Evolutionary conservation across 345 rosid species (phyloP).

Genomic region (Punica granatum): DNA sequence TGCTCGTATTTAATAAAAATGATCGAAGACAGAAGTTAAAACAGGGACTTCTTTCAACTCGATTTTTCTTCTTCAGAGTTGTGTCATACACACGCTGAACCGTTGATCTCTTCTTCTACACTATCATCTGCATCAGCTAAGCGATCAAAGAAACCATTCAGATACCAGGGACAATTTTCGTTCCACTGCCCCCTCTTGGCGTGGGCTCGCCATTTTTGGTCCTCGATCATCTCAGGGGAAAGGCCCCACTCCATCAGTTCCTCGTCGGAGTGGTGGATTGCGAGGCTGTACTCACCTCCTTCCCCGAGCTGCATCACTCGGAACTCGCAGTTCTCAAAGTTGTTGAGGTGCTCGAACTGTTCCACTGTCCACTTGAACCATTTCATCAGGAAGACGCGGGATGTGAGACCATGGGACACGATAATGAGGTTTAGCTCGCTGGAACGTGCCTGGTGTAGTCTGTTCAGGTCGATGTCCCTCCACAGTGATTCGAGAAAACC

Average conservation of each 20-base stretch:
- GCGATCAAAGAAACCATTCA: slow-evolving; percentile 54
- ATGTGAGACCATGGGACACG: slow-evolving; percentile 69
- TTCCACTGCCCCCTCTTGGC: slow-evolving; percentile 64
- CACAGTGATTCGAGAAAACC: slow-evolving; percentile 93
- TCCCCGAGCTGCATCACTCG: slow-evolving; percentile 78
- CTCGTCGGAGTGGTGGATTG: slow-evolving; percentile 70
- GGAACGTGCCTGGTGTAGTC: slow-evolving; percentile 49
- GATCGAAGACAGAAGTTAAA: no score
- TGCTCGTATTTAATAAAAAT: no score
- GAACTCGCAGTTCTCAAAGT: slow-evolving; percentile 61
- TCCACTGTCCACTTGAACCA: slow-evolving; percentile 98
- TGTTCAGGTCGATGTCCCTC: slow-evolving; percentile 91
- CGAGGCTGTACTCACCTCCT: slow-evolving; percentile 85
- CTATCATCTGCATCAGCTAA: slow-evolving; percentile 29
- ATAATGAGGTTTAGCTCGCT: slow-evolving; percentile 79
- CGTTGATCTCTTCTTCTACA: slow-evolving; percentile 10
- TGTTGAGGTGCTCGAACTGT: slow-evolving; percentile 72
- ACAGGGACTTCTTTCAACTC: no score
- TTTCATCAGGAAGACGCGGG: slow-evolving; percentile 90
- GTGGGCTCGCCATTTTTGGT: slow-evolving; percentile 67
- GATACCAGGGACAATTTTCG: slow-evolving; percentile 62
- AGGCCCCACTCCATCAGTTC: slow-evolving; percentile 77
- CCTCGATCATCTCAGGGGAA: slow-evolving; percentile 74
- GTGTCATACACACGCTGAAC: background rate
- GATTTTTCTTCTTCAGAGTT: background rate